Conservation (phyloP, 768 basidiomycete genomes). For the Boletus coccyginus region DNA sequence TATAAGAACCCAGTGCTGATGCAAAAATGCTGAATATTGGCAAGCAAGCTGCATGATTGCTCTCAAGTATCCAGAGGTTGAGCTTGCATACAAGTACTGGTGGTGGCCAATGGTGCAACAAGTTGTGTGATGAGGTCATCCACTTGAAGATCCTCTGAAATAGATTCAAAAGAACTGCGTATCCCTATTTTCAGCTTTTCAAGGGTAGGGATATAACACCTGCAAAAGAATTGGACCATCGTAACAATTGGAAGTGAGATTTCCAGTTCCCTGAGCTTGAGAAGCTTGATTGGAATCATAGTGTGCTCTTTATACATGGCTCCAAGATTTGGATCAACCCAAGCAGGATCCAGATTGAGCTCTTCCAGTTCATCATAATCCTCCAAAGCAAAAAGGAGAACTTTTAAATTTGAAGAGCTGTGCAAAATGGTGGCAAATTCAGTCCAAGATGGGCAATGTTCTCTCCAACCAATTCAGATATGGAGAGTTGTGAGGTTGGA, state of each 20-base stretch:
- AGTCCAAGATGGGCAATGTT: background rate
- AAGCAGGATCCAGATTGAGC: too few species aligned
- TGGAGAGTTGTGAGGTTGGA: background rate
- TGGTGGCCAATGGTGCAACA: background rate
- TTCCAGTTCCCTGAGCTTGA: background rate
- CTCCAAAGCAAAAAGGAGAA: background rate
- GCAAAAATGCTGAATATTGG: background rate
- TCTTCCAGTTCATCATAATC: too few species aligned
- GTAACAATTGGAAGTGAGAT: background rate
- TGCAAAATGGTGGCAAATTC: background rate
- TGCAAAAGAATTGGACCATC: background rate
- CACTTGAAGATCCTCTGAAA: too few species aligned
- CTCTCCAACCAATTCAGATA: fast-evolving
- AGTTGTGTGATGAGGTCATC: background rate
- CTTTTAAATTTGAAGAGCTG: background rate
- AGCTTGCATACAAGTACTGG: background rate
- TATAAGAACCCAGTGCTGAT: background rate
- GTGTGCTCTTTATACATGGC: too few species aligned
- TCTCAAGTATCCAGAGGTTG: background rate
- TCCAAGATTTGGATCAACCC: too few species aligned
- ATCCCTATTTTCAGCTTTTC: background rate
- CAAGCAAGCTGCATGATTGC: background rate
- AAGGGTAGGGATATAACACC: background rate
- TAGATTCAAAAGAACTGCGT: too few species aligned
- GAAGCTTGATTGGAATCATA: background rate